phyloP scores from a whole-genome alignment of 805 yeast species.

The Candida krabiensis region DNA sequence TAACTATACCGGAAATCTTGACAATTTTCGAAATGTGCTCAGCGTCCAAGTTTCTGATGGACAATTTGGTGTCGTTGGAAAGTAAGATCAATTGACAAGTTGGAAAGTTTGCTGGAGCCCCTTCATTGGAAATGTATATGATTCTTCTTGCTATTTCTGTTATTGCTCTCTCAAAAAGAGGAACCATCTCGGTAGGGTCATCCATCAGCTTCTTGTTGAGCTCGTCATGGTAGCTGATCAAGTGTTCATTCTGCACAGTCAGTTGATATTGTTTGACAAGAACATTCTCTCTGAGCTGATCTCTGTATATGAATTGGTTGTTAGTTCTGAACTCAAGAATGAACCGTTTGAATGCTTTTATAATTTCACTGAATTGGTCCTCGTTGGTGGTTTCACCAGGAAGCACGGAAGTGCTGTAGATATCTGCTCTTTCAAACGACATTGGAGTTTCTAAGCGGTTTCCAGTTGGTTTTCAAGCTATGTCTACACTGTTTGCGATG shows the following conservation, averaged over 20 bases:
- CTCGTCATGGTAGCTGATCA: slow-evolving; percentile 86
- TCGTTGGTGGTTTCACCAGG: slow-evolving; percentile 78
- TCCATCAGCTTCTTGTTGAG: slow-evolving; percentile 80
- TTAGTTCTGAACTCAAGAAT: slow-evolving; percentile 83
- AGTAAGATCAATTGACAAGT: slow-evolving; percentile 77
- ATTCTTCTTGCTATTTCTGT: slow-evolving; percentile 83
- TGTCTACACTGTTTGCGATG: slow-evolving; percentile 1
- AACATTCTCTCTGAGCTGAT: slow-evolving; percentile 84
- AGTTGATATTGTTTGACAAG: slow-evolving; percentile 72
- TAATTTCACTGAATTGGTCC: slow-evolving; percentile 63
- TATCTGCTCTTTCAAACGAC: slow-evolving; percentile 76
- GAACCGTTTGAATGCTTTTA: slow-evolving; percentile 77
- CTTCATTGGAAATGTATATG: slow-evolving; percentile 52
- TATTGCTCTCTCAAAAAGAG: slow-evolving; percentile 78
- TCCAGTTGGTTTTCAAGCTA: neutral
- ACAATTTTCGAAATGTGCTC: slow-evolving; percentile 88
- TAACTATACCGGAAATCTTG: slow-evolving; percentile 88
- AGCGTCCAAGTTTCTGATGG: slow-evolving; percentile 82
- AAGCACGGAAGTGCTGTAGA: slow-evolving; percentile 75
- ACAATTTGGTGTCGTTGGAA: slow-evolving; percentile 67
- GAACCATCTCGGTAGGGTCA: slow-evolving; percentile 85
- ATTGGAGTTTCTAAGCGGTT: slow-evolving; percentile 31
- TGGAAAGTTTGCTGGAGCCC: slow-evolving; percentile 60
- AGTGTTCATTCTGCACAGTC: slow-evolving; percentile 77
- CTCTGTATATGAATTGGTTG: slow-evolving; percentile 82